Evolutionary conservation across 495 filamentous ascomycete species (phyloP), one percentile per base, ranked within the genome.

Genomic region (Lichenothelia convexa): DNA sequence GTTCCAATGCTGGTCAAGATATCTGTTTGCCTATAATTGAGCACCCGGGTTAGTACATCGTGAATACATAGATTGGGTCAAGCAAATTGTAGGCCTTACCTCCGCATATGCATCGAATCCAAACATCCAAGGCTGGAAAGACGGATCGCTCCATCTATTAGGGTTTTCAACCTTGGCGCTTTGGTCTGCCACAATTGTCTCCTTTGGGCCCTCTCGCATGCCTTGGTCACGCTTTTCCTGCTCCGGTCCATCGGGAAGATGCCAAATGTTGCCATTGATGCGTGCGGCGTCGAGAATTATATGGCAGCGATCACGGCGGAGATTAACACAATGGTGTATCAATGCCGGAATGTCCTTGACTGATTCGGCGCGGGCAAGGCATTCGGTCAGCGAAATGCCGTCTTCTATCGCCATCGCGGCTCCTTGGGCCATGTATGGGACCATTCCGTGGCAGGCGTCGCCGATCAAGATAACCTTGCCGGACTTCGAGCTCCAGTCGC

Each of bases 401-500:
- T 39, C 36, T 20, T 39, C 36, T 18, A 39, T 34, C 5, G 36
- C 36, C 32, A 31, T 23, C 4, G 24, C 36, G n/a, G 36, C 36
- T 16, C 36, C 36, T 21, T 39, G 36, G 4, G 18, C 36, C n/a
- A 21, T 18, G 36, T 17, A 39, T 1, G 36, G 36, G 3, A 21
- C 23, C 12, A 30, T 39, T 21, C 24, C 36, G 27, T 39, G 36
- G 7, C 24, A 23, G 4, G 36, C 36, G 17, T 39, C 36, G 8
- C 36, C 36, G 15, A 39, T 19, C 11, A 39, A 18, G 27, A 29
- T 29, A 8, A 39, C 23, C 46, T 46, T 64, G 20, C 43, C 67
- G 36, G 45, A 59, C 1, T 65, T 51, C 38, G 70, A 67, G 5
- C 61, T 56, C 74, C 73, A 78, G 26, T 54, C 53, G 13, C 63